A percentile compares a stretch with the other conserved stretches of the same genome.
Evolutionary conservation across 176 grass and related monocot species (phyloP).

Genomic region (Oryza glumipatula): DNA sequence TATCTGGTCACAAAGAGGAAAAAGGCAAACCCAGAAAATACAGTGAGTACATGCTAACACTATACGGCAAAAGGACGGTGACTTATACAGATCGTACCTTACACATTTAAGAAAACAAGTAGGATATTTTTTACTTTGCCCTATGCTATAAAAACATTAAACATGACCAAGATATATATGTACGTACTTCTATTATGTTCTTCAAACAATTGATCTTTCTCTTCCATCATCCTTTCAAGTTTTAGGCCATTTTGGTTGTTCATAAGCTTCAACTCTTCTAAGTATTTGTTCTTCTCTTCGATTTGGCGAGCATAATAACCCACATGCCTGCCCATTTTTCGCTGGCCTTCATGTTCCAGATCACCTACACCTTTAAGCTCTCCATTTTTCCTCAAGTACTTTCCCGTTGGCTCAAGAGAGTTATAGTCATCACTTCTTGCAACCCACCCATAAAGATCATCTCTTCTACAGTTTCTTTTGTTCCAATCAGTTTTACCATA

Average conservation of each 20-base stretch:
- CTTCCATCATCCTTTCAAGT: conserved; percentile 53
- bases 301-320: conserved; percentile 47
- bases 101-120: neutral
- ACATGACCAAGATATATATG: neutral
- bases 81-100: neutral
- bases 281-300: conserved; percentile 42
- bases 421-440: conserved; percentile 31
- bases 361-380: conserved; percentile 53
- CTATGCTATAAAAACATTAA: neutral
- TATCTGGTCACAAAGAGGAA: conserved; percentile 39
- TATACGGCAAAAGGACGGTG: too few relatives aligned
- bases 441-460: conserved; percentile 35
- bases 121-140: neutral
- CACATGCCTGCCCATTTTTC: conserved; percentile 41
- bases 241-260: conserved; percentile 44
- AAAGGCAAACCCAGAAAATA: conserved; percentile 18
- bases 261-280: conserved; percentile 37
- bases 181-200: conserved; percentile 57
- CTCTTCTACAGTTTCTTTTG: conserved; percentile 44
- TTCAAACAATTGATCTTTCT: conserved; percentile 48
- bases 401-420: conserved; percentile 44
- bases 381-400: conserved; percentile 57
- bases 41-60: neutral
- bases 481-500: conserved; percentile 50
- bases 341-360: conserved; percentile 37